Percentiles rank a stretch among this genome's conserved stretches.
Evolutionary conservation across 2,329 filamentous ascomycete species (phyloP).

Genomic region (Trichoderma arundinaceum): DNA sequence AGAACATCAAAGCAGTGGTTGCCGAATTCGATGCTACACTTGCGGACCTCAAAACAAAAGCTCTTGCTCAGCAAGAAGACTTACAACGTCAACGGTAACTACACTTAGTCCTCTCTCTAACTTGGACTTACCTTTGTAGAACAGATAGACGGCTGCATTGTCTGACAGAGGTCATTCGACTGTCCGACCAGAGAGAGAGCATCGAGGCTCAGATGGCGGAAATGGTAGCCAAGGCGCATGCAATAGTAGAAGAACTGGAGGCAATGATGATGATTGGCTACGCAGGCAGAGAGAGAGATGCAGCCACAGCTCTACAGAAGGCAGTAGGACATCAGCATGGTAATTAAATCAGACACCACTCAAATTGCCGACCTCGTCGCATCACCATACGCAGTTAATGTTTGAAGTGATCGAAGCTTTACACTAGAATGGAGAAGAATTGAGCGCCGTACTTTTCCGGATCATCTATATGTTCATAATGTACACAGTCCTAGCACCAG

Average conservation of each 20-base stretch:
- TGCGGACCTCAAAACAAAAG: slow-evolving; percentile 37
- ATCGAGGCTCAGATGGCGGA: slow-evolving; percentile 41
- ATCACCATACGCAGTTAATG: background rate
- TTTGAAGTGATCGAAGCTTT: background rate
- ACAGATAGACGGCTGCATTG: slow-evolving; percentile 31
- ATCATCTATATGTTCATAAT: slow-evolving; percentile 36
- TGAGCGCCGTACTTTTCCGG: slow-evolving; percentile 35
- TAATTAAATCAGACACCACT: background rate
- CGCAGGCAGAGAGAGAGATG: slow-evolving; percentile 38
- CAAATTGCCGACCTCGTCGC: background rate
- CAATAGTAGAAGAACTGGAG: slow-evolving; percentile 38
- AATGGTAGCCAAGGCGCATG: slow-evolving; percentile 36
- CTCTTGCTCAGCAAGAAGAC: slow-evolving; percentile 36
- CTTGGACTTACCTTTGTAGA: slow-evolving; percentile 31
- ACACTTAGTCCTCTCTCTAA: background rate
- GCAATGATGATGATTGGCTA: slow-evolving; percentile 42
- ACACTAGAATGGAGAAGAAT: slow-evolving; percentile 19
- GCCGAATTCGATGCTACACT: slow-evolving; percentile 38
- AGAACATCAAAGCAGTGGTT: slow-evolving; percentile 37
- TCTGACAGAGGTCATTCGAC: slow-evolving; percentile 35
- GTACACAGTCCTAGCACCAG: slow-evolving; percentile 34
- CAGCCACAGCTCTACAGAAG: slow-evolving; percentile 27
- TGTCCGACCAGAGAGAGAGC: slow-evolving; percentile 37
- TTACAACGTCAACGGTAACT: slow-evolving; percentile 38
- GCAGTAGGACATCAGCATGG: background rate